phyloP scores from a whole-genome alignment of 192 early-diverging fungal genomes.

The Coemansia aciculifera region DNA sequence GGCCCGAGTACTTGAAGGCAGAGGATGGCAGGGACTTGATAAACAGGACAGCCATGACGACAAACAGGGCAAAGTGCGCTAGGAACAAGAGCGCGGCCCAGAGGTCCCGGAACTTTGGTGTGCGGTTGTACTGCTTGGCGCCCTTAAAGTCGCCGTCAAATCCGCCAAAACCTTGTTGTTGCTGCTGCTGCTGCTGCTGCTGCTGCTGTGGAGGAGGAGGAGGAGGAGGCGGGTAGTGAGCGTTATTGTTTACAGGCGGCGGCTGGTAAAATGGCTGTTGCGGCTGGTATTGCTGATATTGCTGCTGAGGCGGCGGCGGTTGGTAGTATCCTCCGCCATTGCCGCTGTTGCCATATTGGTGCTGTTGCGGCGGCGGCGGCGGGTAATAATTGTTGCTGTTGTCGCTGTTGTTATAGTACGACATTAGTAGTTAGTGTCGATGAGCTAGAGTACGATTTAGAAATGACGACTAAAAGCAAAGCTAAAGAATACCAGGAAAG shows the following conservation, averaged over 20 bases:
- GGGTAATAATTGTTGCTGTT: conserved; percentile 25
- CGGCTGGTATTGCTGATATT: conserved; percentile 15
- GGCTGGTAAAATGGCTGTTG: conserved; percentile 26
- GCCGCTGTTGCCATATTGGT: conserved; percentile 16
- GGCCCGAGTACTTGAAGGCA: conserved; percentile 43
- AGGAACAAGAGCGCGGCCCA: conserved; percentile 56
- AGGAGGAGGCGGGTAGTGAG: conserved; percentile 13
- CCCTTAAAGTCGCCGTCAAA: conserved; percentile 37
- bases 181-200: background rate
- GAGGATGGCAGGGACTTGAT: conserved; percentile 46
- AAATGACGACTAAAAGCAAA: conserved; percentile 1
- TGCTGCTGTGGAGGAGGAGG: background rate
- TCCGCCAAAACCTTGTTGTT: conserved; percentile 11
- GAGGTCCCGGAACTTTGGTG: conserved; percentile 55
- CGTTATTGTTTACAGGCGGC: conserved; percentile 4
- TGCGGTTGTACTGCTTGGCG: conserved; percentile 50
- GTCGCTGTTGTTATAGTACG: conserved; percentile 22
- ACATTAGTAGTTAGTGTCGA: conserved; percentile 12
- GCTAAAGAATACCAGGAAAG: background rate
- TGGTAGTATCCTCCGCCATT: conserved; percentile 15
- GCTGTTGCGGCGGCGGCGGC: conserved; percentile 16
- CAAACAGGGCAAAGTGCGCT: conserved; percentile 47
- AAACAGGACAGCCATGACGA: conserved; percentile 46
- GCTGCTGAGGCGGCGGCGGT: conserved; percentile 8
- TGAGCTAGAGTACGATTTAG: background rate